phyloP scores from a whole-genome alignment of 2,329 filamentous ascomycete species.

The Phyllachora maydis region DNA sequence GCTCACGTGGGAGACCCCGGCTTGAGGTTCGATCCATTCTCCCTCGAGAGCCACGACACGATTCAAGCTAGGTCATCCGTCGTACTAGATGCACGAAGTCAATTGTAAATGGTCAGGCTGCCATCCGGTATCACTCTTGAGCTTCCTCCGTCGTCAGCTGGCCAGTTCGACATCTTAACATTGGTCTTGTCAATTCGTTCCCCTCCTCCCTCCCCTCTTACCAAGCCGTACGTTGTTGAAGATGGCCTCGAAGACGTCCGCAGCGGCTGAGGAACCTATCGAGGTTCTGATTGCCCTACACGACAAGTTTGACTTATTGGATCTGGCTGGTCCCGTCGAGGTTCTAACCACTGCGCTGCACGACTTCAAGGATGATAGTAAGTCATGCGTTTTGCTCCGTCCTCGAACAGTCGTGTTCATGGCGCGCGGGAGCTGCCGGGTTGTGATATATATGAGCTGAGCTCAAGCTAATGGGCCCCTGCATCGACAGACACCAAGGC shows the following conservation, averaged over 20 bases:
- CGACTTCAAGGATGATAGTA: constrained; percentile 30
- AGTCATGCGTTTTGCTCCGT: too few species aligned
- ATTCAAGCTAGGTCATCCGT: too few species aligned
- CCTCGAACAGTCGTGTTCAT: too few species aligned
- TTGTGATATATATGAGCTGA: too few species aligned
- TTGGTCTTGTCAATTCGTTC: constrained; percentile 1
- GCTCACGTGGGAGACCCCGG: too few species aligned
- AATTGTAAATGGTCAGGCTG: too few species aligned
- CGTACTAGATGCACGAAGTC: too few species aligned
- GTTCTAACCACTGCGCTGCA: constrained; percentile 28
- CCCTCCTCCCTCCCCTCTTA: constrained; percentile 3
- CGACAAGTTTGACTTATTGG: constrained; percentile 35
- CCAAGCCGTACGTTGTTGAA: constrained; percentile 13
- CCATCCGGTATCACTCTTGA: too few species aligned
- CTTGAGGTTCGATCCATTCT: too few species aligned
- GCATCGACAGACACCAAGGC: constrained; percentile 24
- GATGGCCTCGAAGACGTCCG: constrained; percentile 38
- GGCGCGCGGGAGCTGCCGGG: too few species aligned
- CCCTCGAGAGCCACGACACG: too few species aligned
- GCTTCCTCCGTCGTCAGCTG: too few species aligned
- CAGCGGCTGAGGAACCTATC: constrained; percentile 36
- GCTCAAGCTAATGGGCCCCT: constrained; percentile 1
- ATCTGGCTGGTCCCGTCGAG: constrained; percentile 34
- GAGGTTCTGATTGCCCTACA: constrained; percentile 40
- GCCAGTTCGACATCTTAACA: constrained; percentile 1